Evolutionary conservation across 2,329 filamentous ascomycete genomes (phyloP).

Genomic region (Daldinia sp.): DNA sequence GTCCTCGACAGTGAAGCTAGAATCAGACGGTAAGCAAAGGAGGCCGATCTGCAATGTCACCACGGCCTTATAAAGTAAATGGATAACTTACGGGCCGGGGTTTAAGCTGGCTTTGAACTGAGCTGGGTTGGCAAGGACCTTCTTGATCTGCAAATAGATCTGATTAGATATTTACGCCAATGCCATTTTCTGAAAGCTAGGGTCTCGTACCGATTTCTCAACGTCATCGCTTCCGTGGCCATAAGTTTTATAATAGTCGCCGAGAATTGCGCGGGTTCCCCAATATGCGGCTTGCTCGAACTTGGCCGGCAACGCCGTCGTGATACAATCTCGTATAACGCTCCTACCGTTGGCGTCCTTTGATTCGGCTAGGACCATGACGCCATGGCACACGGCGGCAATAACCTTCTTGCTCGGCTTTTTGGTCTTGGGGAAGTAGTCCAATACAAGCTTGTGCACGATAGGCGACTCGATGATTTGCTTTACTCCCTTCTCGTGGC

Average conservation of each 20-base stretch:
- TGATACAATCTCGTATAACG: constrained; percentile 56
- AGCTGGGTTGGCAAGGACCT: constrained; percentile 51
- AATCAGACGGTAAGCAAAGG: constrained; percentile 10
- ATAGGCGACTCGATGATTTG: constrained; percentile 59
- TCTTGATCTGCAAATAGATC: constrained; percentile 50
- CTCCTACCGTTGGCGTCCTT: constrained; percentile 53
- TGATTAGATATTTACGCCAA: constrained; percentile 16
- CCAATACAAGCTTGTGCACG: constrained; percentile 54
- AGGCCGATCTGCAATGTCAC: neutral
- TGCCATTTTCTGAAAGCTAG: neutral
- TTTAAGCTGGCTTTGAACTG: constrained; percentile 57
- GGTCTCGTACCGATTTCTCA: constrained; percentile 53
- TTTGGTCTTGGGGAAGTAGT: constrained; percentile 58
- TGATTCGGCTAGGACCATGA: constrained; percentile 58
- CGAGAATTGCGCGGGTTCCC: constrained; percentile 57
- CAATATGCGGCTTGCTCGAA: constrained; percentile 61
- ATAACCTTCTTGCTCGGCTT: constrained; percentile 55
- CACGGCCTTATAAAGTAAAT: neutral
- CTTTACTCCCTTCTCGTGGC: constrained; percentile 60
- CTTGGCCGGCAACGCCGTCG: constrained; percentile 57
- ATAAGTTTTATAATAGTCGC: constrained; percentile 66
- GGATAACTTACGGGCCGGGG: constrained; percentile 51
- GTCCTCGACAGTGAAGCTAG: constrained; percentile 59
- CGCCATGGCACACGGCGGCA: constrained; percentile 62
- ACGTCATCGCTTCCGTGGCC: constrained; percentile 59